Evolutionary conservation across 495 filamentous ascomycete genomes (phyloP).

Genomic region (Podospora australis): DNA sequence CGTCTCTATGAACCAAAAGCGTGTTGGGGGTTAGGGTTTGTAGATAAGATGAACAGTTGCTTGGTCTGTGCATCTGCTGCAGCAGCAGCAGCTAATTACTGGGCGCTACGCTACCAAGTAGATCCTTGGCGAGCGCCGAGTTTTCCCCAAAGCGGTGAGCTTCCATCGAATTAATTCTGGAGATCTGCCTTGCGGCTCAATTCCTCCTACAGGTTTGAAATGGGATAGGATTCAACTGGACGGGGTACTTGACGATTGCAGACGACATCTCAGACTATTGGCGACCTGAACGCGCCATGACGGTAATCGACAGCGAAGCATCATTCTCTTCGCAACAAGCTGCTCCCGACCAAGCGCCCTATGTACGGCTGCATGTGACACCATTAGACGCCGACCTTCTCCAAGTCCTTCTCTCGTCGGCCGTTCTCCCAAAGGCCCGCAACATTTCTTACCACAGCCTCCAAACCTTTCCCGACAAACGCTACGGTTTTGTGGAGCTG

Average conservation of each 20-base stretch:
- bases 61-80: too few relatives aligned
- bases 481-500: conserved; percentile 83
- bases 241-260: not conserved
- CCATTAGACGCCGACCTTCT: conserved; percentile 71
- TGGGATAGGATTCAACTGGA: not conserved
- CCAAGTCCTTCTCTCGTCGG: conserved; percentile 58
- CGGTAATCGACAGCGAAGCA: not conserved
- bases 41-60: too few relatives aligned
- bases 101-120: too few relatives aligned
- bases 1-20: too few relatives aligned
- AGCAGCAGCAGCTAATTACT: too few relatives aligned
- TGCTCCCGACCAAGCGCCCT: conserved; percentile 8
- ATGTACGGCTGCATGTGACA: conserved; percentile 70
- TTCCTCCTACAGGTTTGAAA: not conserved
- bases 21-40: too few relatives aligned
- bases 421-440: conserved; percentile 56
- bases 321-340: not conserved
- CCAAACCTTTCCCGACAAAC: conserved; percentile 80
- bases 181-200: too few relatives aligned
- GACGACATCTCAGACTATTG: not conserved
- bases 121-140: too few relatives aligned
- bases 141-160: not conserved
- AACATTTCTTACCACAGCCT: conserved; percentile 80
- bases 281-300: conserved; percentile 14
- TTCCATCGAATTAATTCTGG: not conserved